Conservation (phyloP, 2,329 filamentous ascomycete genomes). For the Colletotrichum sp. region DNA sequence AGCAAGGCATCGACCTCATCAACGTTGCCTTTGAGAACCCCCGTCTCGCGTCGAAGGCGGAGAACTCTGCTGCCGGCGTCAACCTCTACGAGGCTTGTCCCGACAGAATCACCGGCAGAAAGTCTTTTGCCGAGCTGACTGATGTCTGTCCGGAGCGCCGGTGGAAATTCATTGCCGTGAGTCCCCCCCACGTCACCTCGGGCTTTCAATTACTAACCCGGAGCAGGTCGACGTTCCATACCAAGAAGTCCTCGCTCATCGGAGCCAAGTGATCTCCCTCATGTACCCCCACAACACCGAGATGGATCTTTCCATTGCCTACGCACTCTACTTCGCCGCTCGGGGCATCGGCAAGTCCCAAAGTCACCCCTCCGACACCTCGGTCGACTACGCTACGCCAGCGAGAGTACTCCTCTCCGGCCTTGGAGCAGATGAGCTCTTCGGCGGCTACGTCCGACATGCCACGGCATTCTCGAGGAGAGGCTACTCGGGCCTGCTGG, state of each 20-base stretch:
- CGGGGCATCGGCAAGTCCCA: constrained; percentile 67
- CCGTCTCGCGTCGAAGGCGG: constrained; percentile 62
- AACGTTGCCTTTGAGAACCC: constrained; percentile 99
- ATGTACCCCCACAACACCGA: constrained; percentile 96
- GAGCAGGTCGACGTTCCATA: constrained; percentile 80
- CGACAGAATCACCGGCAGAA: constrained; percentile 85
- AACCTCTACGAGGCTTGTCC: constrained; percentile 81
- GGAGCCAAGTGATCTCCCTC: constrained; percentile 71
- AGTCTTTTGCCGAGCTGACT: constrained; percentile 77
- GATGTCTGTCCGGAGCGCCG: constrained; percentile 69
- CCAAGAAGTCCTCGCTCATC: constrained; percentile 71
- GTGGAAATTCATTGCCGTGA: constrained; percentile 83
- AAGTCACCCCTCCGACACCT: constrained; percentile 27
- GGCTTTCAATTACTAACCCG: neutral
- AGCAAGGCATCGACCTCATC: constrained; percentile 81
- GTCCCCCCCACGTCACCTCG: constrained; percentile 25
- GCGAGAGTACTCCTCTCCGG: constrained; percentile 90
- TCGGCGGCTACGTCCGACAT: constrained; percentile 91
- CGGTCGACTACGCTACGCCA: constrained; percentile 63
- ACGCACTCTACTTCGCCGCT: constrained; percentile 93
- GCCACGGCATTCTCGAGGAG: constrained; percentile 72
- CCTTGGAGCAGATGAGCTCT: constrained; percentile 93
- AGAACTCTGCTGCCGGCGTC: constrained; percentile 27
- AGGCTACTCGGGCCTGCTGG: constrained; percentile 74
- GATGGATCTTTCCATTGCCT: constrained; percentile 96